Evolutionary conservation across 1,284 basidiomycete species (phyloP), one percentile per base, ranked within the genome.

Genomic region (Nidula niveotomentosa): DNA sequence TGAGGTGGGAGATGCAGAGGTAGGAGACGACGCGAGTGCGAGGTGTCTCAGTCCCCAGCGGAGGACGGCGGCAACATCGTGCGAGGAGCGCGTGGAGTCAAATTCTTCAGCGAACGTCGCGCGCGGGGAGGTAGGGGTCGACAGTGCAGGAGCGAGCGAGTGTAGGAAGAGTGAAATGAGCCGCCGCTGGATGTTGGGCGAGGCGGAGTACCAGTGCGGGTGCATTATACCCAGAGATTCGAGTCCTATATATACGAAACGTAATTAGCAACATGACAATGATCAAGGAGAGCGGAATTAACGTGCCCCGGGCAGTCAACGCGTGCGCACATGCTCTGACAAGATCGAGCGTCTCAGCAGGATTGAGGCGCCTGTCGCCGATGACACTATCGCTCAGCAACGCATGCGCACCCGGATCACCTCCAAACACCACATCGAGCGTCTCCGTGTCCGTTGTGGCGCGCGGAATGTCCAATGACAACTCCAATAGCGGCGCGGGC

Each of bases 141-240:
- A 73, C 4, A 4, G 4, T 23, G 23, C 23, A 23, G 23, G 23
- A 72, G 83, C 71, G 69, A 80, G 74, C 34, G 88, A 88, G 59
- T 79, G 81, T 59, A 91, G 76, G 69, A 85, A 91, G 56, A 86
- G 77, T 18, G 87, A 87, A 52, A 90, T 83, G 36, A 91, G 81
- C 62, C 74, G 82, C 62, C 80, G 82, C 66, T 91, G 90, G 36
- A 78, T 69, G 9, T 83, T 79, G 8, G 81, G 80, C 13, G 86
- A 89, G 13, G 89, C 76, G 45, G 88, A 86, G 63, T 88, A 77
- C 88, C 87, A 91, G 65, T 91, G 86, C 4, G 90, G 88, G 62
- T 88, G 86, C 87, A 91, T 91, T 41, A 91, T 77, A 34, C 89
- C 89, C 49, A 89, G 83, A 2, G 85, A 84, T 66, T 90, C 88